Percentiles rank a stretch among this genome's conserved stretches.
Evolutionary conservation across 169 alveolate species (phyloP).

Genomic region (Pseudocohnilembus persalinus): DNA sequence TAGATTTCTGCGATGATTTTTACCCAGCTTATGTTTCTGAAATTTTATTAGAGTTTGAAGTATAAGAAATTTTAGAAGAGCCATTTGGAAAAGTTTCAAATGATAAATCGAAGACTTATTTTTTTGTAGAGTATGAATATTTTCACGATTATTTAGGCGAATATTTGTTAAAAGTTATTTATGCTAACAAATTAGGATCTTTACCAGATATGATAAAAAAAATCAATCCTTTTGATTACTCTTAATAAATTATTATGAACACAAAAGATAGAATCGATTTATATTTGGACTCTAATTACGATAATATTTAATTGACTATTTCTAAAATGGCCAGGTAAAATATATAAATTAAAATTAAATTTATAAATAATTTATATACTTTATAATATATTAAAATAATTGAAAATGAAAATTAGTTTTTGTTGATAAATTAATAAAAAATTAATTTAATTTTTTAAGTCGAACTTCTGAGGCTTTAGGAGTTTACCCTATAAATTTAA

Average conservation of each 20-base stretch:
- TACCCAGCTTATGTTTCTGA: not conserved
- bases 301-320: slow-evolving; percentile 62
- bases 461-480: slow-evolving; percentile 64
- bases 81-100: slow-evolving; percentile 73
- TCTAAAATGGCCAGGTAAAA: slow-evolving; percentile 42
- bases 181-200: not conserved
- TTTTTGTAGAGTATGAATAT: slow-evolving; percentile 67
- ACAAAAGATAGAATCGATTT: slow-evolving; percentile 57
- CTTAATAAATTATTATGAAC: slow-evolving; percentile 30
- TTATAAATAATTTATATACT: too few species aligned
- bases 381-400: too few species aligned
- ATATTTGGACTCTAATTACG: slow-evolving; percentile 70
- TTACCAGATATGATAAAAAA: not conserved
- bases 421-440: too few species aligned
- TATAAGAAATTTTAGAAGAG: slow-evolving; percentile 43
- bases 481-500: slow-evolving; percentile 67
- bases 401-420: too few species aligned
- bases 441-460: too few species aligned
- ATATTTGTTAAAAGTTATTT: not conserved
- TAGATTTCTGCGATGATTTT: not conserved
- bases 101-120: slow-evolving; percentile 38
- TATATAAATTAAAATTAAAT: too few species aligned
- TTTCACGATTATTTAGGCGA: not conserved
- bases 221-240: slow-evolving; percentile 8
- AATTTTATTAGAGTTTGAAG: slow-evolving; percentile 20